phyloP scores from a whole-genome alignment of 345 rosid species.

The Eucalyptus virginea region DNA sequence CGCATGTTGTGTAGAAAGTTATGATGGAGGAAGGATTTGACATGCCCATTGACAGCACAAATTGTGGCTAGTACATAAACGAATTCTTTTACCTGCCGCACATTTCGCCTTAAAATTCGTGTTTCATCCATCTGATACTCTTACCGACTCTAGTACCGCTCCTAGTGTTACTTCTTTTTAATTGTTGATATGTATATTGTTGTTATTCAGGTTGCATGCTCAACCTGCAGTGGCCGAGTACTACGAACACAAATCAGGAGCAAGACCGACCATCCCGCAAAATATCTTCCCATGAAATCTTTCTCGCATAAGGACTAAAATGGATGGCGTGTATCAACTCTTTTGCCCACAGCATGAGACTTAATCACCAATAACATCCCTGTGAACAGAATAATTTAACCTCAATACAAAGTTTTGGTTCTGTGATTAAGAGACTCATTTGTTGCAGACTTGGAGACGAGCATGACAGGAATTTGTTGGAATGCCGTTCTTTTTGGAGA shows the following conservation, averaged over 20 bases:
- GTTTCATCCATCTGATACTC: background rate
- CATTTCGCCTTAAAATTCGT: background rate
- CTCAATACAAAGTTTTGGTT: background rate
- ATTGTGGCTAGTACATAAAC: background rate
- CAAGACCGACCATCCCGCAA: conserved; percentile 35
- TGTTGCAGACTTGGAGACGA: background rate
- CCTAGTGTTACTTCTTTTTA: background rate
- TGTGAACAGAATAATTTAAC: background rate
- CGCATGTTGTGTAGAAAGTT: background rate
- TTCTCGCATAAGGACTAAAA: conserved; percentile 31
- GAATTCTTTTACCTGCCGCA: background rate
- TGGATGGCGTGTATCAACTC: background rate
- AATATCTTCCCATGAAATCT: conserved; percentile 26
- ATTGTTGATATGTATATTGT: background rate
- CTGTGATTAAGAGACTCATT: background rate
- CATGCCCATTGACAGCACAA: background rate
- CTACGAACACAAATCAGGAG: conserved; percentile 54
- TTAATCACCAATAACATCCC: background rate
- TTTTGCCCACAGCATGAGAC: background rate
- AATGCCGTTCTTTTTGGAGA: background rate
- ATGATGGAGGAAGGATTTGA: background rate
- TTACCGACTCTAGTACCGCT: background rate
- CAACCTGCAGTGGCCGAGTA: conserved; percentile 83
- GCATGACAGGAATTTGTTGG: background rate
- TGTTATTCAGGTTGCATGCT: conserved; percentile 62